These are phyloP conservation scores for Peronospora tabacina DNA, from an alignment of 352 stramenopile species.

Conservation along the genomic window DNA sequence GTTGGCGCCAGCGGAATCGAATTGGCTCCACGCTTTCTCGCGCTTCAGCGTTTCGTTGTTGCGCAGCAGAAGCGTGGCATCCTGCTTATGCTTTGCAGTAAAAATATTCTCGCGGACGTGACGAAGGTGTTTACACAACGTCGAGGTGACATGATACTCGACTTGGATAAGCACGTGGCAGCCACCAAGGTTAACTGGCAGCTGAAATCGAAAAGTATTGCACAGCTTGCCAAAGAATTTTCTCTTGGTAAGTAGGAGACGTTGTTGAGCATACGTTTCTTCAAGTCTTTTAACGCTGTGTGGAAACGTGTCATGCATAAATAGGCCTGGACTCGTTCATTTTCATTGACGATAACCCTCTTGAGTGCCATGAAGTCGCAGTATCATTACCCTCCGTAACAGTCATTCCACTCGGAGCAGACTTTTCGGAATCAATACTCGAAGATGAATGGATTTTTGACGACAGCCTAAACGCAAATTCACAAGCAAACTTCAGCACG, in stretches of 20 bases:
- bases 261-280: background rate
- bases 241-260: constrained; percentile 28
- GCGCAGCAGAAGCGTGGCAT: constrained; percentile 37
- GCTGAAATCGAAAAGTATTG: constrained; percentile 54
- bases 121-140: constrained; percentile 37
- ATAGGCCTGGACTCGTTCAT: constrained; percentile 57
- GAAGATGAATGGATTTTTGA: constrained; percentile 55
- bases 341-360: constrained; percentile 65
- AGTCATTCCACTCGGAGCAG: constrained; percentile 39
- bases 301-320: constrained; percentile 1
- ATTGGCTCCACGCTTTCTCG: constrained; percentile 35
- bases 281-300: background rate
- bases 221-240: constrained; percentile 42
- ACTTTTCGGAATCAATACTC: constrained; percentile 32
- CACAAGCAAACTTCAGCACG: constrained; percentile 11
- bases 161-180: constrained; percentile 45
- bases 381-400: constrained; percentile 36
- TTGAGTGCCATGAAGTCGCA: constrained; percentile 61
- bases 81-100: constrained; percentile 60
- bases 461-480: constrained; percentile 1
- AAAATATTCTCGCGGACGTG: constrained; percentile 58
- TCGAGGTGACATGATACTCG: constrained; percentile 39
- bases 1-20: constrained; percentile 33
- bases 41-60: constrained; percentile 55
- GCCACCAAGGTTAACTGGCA: constrained; percentile 48